Evolutionary conservation across 2,329 filamentous ascomycete species (phyloP), one percentile per base, ranked within the genome.

Genomic region (Cyclaneusma minus): DNA sequence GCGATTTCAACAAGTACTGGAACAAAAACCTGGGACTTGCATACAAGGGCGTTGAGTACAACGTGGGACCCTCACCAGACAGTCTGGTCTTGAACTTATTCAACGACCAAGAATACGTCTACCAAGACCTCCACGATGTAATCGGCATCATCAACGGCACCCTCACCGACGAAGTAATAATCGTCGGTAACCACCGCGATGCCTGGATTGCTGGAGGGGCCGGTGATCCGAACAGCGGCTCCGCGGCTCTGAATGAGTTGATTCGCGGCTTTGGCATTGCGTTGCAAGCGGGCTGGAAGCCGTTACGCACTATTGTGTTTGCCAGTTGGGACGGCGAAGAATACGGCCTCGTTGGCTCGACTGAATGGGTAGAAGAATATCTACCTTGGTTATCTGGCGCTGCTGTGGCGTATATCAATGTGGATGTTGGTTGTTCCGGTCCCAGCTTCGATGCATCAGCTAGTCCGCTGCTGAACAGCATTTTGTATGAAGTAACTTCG

Each of bases 71-170:
- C 4, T 68, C 73, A 5, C 56, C 85, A 0, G 68, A 79, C 10
- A 52, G 68, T 28, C 45, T 87, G 2, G 68, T 70, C 1, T 56
- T 89, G 29, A 82, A 84, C 44, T 62, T 81, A 21, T 62, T 66
- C 43, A 93, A 87, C 42, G 60, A 83, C 42, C 82, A 91, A 52
- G 69, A 83, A 23, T 89, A 92, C 43, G 69, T 71, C 9, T 87
- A 68, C 1, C 89, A 78, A 0, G 78, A 80, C 4, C 58, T 87
- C 27, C 93, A 84, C 84, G 78, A 98, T 45, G 81, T 89, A 3
- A 87, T 95, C 36, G 87, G 87, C 22, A 61, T 89, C 23, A 81
- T 98, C 48, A 93, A 93, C 41, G 89, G 87, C 7, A 79, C 77
- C 1, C 70, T 89, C 18, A 60, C 73, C 0, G 73, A 93, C 40